Evolutionary conservation across 2,329 filamentous ascomycete genomes (phyloP).

Genomic region (Zalaria sp.): DNA sequence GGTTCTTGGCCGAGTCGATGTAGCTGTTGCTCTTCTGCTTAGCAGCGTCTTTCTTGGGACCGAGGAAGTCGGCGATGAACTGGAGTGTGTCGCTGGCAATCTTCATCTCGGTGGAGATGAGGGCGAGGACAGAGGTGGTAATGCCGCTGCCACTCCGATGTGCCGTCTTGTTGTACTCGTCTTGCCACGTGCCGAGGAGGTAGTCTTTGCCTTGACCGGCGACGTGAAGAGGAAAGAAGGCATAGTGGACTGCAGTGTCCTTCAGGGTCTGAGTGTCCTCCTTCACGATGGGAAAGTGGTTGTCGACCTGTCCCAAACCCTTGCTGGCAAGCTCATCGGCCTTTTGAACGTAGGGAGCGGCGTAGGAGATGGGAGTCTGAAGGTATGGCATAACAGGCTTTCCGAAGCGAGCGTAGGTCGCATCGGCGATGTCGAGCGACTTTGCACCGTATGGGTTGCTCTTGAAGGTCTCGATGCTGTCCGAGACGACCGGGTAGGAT

Average conservation of each 20-base stretch:
- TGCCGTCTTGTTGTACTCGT: slow-evolving; percentile 23
- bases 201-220: slow-evolving; percentile 13
- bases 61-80: slow-evolving; percentile 16
- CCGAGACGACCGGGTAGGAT: slow-evolving; percentile 71
- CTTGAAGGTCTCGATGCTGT: slow-evolving; percentile 66
- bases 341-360: slow-evolving; percentile 71
- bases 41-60: slow-evolving; percentile 18
- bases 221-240: slow-evolving; percentile 35
- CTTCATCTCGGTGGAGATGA: slow-evolving; percentile 20
- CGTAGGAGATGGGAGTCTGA: slow-evolving; percentile 63
- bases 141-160: slow-evolving; percentile 17
- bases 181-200: slow-evolving; percentile 17
- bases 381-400: slow-evolving; percentile 69
- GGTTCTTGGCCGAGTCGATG: slow-evolving; percentile 13
- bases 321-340: slow-evolving; percentile 56
- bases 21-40: slow-evolving; percentile 19
- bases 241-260: slow-evolving; percentile 47
- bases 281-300: slow-evolving; percentile 45
- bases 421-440: slow-evolving; percentile 61
- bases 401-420: slow-evolving; percentile 62
- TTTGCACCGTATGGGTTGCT: slow-evolving; percentile 70
- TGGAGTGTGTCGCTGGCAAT: slow-evolving; percentile 19
- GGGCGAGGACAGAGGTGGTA: slow-evolving; percentile 15
- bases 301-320: slow-evolving; percentile 29
- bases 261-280: slow-evolving; percentile 37